A percentile compares a stretch with the other conserved stretches of the same genome.
Evolutionary conservation across 352 stramenopile genomes (phyloP).

Genomic region (Peronospora belbahrii): DNA sequence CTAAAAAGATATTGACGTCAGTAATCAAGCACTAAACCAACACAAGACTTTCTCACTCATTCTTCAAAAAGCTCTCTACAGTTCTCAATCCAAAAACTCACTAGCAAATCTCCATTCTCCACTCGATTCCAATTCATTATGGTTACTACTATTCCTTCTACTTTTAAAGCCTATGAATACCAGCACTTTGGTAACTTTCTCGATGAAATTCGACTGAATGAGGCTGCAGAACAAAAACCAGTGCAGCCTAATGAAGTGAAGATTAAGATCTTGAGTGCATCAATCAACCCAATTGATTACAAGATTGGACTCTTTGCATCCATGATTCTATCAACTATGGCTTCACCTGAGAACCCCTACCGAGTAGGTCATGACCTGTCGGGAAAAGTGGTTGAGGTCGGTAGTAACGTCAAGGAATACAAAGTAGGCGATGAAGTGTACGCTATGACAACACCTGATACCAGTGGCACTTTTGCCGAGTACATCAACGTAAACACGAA

Average conservation of each 20-base stretch:
- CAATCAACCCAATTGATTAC: slow-evolving; percentile 22
- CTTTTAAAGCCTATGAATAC: slow-evolving; percentile 24
- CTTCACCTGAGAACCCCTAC: slow-evolving; percentile 19
- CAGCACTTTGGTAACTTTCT: slow-evolving; percentile 18
- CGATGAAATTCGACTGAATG: slow-evolving; percentile 20
- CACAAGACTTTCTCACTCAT: too few species aligned
- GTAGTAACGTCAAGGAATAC: slow-evolving; percentile 19
- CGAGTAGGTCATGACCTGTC: slow-evolving; percentile 30
- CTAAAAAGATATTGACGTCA: too few species aligned
- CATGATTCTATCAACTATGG: background rate
- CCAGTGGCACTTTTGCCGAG: slow-evolving; percentile 17
- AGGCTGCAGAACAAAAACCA: slow-evolving; percentile 7
- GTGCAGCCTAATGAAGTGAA: slow-evolving; percentile 20
- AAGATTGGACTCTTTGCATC: slow-evolving; percentile 2
- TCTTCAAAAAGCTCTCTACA: background rate
- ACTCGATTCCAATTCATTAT: background rate
- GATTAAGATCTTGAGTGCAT: slow-evolving; percentile 27
- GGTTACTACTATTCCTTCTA: slow-evolving; percentile 4
- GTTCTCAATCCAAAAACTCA: background rate
- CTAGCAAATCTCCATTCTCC: background rate
- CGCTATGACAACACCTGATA: slow-evolving; percentile 11
- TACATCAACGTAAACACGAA: slow-evolving; percentile 21
- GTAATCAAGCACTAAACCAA: too few species aligned
- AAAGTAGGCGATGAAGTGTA: slow-evolving; percentile 28
- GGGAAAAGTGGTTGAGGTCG: slow-evolving; percentile 28